phyloP scores from a whole-genome alignment of 2,329 filamentous ascomycete species.

The Microcyclospora pomicola region DNA sequence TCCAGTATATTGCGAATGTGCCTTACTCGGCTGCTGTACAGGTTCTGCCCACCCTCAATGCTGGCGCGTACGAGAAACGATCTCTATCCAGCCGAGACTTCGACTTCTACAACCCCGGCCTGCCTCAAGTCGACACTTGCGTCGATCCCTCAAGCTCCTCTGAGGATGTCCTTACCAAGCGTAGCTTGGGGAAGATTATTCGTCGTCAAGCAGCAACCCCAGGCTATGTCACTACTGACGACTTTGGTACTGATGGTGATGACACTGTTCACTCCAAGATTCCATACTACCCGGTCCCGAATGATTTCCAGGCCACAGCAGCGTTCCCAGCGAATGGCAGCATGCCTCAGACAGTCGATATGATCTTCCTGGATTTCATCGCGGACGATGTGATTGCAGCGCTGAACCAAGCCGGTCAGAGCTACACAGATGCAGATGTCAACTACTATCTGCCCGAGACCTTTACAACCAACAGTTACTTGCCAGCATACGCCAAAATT shows the following conservation, averaged over 20 bases:
- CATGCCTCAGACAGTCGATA: constrained; percentile 34
- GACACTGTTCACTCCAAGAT: constrained; percentile 40
- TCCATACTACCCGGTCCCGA: constrained; percentile 34
- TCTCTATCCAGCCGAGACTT: constrained; percentile 21
- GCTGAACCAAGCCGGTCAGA: constrained; percentile 23
- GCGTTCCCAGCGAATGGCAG: constrained; percentile 34
- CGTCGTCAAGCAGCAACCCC: constrained; percentile 35
- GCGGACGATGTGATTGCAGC: constrained; percentile 23
- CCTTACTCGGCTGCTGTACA: constrained; percentile 34
- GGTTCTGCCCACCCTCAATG: constrained; percentile 32
- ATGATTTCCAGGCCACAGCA: constrained; percentile 37
- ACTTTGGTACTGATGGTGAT: constrained; percentile 43
- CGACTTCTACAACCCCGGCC: constrained; percentile 20
- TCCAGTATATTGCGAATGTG: constrained; percentile 41
- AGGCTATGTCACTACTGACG: constrained; percentile 43
- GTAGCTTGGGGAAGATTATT: constrained; percentile 28
- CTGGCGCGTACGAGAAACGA: constrained; percentile 24
- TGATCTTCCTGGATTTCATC: constrained; percentile 42
- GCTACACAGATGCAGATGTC: constrained; percentile 20
- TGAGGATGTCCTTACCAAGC: constrained; percentile 15
- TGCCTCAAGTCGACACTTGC: constrained; percentile 33
- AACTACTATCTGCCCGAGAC: constrained; percentile 24
- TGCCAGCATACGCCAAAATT: constrained; percentile 28
- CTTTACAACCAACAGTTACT: constrained; percentile 31
- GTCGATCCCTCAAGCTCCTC: constrained; percentile 32